These are phyloP conservation scores for Pseudogymnoascus verrucosus DNA, from an alignment of 2,329 filamentous ascomycete species.

Conservation along the genomic window DNA sequence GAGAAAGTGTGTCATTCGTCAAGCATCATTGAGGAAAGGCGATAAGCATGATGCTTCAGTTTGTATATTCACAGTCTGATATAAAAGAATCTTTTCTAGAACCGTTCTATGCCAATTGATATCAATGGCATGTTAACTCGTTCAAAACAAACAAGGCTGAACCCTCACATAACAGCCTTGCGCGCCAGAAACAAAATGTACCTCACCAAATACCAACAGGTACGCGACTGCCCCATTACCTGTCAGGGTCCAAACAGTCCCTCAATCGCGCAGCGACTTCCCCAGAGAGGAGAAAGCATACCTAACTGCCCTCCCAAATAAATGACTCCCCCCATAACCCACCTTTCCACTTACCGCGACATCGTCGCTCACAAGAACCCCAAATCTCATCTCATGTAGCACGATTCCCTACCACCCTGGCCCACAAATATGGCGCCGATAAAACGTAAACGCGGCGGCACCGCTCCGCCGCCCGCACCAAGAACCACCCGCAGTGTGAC, in stretches of 20 bases:
- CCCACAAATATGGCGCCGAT: constrained; percentile 8
- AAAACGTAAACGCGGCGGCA: constrained; percentile 4
- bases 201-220: neutral
- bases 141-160: constrained; percentile 2
- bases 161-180: neutral
- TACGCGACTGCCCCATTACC: neutral
- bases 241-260: constrained; percentile 7
- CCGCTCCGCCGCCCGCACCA: neutral
- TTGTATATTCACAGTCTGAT: neutral
- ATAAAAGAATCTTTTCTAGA: neutral
- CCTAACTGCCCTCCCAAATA: neutral
- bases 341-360: neutral
- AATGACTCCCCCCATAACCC: neutral
- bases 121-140: neutral
- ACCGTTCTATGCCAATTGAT: too few relatives aligned
- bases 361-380: neutral
- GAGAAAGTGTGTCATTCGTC: neutral
- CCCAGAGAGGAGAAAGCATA: neutral
- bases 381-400: neutral
- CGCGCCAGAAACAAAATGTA: neutral
- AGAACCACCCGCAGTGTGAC: neutral
- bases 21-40: neutral
- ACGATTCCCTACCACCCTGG: neutral
- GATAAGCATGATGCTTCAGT: neutral
- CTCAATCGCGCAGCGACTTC: constrained; percentile 1